These are phyloP conservation scores for Xerocomus minutiporus DNA, from an alignment of 1,284 basidiomycete genomes.

Conservation along the genomic window DNA sequence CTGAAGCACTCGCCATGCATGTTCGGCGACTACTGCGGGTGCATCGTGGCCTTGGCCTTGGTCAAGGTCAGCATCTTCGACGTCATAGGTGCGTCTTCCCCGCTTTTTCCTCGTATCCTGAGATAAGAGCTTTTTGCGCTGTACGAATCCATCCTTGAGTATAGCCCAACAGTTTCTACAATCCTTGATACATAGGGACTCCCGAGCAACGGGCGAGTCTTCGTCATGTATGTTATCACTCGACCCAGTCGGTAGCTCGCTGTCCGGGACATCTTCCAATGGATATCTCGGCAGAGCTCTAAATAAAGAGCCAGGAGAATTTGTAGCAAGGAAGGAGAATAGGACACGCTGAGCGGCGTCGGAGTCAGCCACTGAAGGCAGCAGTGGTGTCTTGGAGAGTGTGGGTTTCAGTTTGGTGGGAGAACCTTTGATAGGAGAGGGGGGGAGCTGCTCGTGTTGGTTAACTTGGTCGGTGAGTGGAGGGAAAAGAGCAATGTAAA, in stretches of 20 bases:
- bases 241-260: slow-evolving; percentile 6
- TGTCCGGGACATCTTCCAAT: slow-evolving; percentile 11
- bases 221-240: slow-evolving; percentile 36
- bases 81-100: slow-evolving; percentile 18
- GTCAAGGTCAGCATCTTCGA: slow-evolving; percentile 25
- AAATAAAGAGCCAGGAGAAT: slow-evolving; percentile 49
- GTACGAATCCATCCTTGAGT: slow-evolving; percentile 50
- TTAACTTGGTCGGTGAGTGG: slow-evolving; percentile 35
- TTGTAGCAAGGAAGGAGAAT: slow-evolving; percentile 51
- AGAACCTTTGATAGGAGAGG: slow-evolving; percentile 37
- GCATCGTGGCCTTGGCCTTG: slow-evolving; percentile 27
- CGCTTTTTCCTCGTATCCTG: slow-evolving; percentile 34
- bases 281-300: slow-evolving; percentile 52
- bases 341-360: slow-evolving; percentile 52
- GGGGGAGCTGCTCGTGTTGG: slow-evolving; percentile 41
- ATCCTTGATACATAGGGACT: slow-evolving; percentile 48
- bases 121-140: slow-evolving; percentile 31
- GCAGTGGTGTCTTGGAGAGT: slow-evolving; percentile 33
- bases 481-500: slow-evolving; percentile 65
- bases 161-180: slow-evolving; percentile 61
- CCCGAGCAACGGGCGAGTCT: slow-evolving; percentile 54
- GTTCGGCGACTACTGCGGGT: slow-evolving; percentile 44
- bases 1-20: slow-evolving; percentile 62
- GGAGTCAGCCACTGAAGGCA: slow-evolving; percentile 45
- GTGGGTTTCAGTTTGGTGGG: slow-evolving; percentile 27